A percentile compares a stretch with the other conserved stretches of the same genome.
These are phyloP conservation scores for Massariosphaeria phaeospora DNA, from an alignment of 495 filamentous ascomycete genomes.

Conservation along the genomic window DNA sequence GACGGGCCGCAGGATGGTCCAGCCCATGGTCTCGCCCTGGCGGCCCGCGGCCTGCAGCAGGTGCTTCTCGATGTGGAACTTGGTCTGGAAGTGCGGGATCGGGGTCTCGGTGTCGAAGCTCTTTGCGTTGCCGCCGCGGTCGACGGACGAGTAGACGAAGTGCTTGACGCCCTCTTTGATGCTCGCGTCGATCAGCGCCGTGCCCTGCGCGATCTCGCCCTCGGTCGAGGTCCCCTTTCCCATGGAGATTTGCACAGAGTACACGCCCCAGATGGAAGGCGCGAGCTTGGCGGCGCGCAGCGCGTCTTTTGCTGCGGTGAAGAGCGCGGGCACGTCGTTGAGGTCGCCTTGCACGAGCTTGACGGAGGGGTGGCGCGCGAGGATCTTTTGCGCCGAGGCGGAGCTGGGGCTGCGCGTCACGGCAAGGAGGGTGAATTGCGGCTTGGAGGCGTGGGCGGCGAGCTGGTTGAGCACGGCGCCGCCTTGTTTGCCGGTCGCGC, in stretches of 20 bases:
- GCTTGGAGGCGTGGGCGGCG: conserved; percentile 39
- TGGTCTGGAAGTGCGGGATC: conserved; percentile 59
- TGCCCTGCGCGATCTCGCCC: conserved; percentile 58
- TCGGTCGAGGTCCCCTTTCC: conserved; percentile 47
- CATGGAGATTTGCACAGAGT: conserved; percentile 37
- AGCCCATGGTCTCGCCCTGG: conserved; percentile 45
- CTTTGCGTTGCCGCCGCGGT: conserved; percentile 56
- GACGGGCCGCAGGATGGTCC: conserved; percentile 47
- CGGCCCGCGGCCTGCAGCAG: conserved; percentile 45
- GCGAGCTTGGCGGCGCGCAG: conserved; percentile 48
- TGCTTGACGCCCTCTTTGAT: conserved; percentile 54
- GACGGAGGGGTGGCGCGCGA: conserved; percentile 44
- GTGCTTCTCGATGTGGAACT: conserved; percentile 61
- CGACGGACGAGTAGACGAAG: conserved; percentile 64
- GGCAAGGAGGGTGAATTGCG: conserved; percentile 58
- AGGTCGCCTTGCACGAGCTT: conserved; percentile 56
- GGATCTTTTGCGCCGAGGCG: conserved; percentile 50
- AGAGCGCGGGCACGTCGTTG: conserved; percentile 49
- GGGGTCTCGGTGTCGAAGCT: conserved; percentile 54
- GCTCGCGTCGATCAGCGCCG: conserved; percentile 54
- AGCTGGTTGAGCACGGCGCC: conserved; percentile 57
- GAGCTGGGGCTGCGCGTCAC: conserved; percentile 60
- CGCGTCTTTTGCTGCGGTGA: conserved; percentile 44
- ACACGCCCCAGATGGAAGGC: conserved; percentile 40
- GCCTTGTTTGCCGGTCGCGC: conserved; percentile 71